phyloP scores from a whole-genome alignment of 345 rosid species.

The Passiflora organensis region DNA sequence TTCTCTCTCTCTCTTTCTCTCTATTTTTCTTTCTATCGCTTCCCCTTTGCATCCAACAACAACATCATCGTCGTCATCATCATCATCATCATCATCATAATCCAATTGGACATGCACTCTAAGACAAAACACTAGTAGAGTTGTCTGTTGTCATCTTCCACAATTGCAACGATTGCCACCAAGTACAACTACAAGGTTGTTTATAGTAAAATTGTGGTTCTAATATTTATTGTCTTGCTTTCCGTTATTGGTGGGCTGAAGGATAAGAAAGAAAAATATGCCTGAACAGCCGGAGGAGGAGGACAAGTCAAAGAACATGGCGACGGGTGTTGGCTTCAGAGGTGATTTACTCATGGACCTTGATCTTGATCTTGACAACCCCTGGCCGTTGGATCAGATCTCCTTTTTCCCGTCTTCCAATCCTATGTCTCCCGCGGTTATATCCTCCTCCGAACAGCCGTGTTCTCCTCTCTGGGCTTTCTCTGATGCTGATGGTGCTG shows the following conservation, averaged over 20 bases:
- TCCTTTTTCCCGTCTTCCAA: conserved; percentile 30
- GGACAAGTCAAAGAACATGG: conserved; percentile 33
- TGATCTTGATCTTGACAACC: conserved; percentile 55
- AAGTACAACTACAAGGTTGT: no score
- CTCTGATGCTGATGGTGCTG: conserved; percentile 44
- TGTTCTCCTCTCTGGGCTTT: conserved; percentile 93
- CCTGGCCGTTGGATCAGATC: conserved; percentile 84
- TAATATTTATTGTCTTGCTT: no score
- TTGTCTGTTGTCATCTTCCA: not conserved
- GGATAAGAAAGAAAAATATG: conserved; percentile 37
- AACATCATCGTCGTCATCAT: not conserved
- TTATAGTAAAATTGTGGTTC: no score
- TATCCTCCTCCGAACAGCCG: conserved; percentile 63
- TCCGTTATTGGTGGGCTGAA: no score
- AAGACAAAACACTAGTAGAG: not conserved
- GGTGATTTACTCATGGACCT: conserved; percentile 35
- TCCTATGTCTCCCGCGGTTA: conserved; percentile 52
- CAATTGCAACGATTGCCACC: no score
- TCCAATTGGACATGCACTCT: no score
- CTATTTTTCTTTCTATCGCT: conserved; percentile 18
- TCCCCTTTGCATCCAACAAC: no score
- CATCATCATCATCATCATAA: conserved; percentile 2
- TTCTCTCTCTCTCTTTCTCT: conserved; percentile 7
- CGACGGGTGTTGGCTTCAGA: not conserved
- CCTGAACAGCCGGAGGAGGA: conserved; percentile 42